Conservation (phyloP, 2,329 filamentous ascomycete genomes). For the Hymenoscyphus infarciens region DNA sequence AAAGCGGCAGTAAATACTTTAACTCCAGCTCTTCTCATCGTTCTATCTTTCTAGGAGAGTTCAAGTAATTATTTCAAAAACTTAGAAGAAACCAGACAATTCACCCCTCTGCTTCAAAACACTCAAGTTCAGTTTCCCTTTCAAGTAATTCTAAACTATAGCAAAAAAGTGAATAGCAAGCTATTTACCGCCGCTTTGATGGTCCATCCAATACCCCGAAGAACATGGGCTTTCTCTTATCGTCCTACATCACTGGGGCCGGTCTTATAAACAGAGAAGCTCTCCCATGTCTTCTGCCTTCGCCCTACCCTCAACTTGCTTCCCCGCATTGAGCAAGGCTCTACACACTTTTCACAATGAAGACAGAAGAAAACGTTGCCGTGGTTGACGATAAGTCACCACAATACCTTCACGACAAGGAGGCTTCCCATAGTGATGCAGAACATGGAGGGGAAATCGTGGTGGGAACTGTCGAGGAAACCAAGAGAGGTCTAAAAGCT, state of each 20-base stretch:
- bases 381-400: constrained; percentile 4
- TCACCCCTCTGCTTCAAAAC: too few relatives aligned
- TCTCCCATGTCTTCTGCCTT: background rate
- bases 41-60: too few relatives aligned
- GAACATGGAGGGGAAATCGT: constrained; percentile 7
- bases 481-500: constrained; percentile 32
- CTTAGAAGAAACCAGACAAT: too few relatives aligned
- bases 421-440: constrained; percentile 10
- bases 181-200: background rate
- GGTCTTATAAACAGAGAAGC: background rate
- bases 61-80: too few relatives aligned
- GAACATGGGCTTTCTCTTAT: constrained; percentile 3
- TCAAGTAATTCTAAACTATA: too few relatives aligned
- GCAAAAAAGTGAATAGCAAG: too few relatives aligned
- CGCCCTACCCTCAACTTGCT: background rate
- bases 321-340: background rate
- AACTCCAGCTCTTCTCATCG: background rate
- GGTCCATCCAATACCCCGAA: too few relatives aligned
- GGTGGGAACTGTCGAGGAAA: constrained; percentile 13
- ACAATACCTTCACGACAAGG: background rate
- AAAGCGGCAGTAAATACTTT: background rate
- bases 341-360: background rate
- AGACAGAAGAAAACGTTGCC: background rate
- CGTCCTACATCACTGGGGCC: background rate
- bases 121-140: too few relatives aligned